Evolutionary conservation across 371 early-diverging fungal species (phyloP).

Genomic region (Mortierella sp.): DNA sequence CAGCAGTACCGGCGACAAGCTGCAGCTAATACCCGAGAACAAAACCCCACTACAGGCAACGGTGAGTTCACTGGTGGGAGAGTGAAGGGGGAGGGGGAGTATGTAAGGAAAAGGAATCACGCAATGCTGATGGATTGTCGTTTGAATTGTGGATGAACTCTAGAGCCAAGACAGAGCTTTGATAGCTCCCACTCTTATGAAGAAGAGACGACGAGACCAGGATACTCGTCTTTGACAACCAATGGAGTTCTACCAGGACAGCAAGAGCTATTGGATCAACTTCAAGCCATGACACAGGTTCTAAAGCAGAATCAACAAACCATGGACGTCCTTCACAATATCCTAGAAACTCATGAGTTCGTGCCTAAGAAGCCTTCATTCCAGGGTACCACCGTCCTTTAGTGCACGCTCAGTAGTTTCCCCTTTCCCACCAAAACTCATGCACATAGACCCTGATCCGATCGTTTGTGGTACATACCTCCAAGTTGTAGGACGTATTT

Average conservation of each 20-base stretch:
- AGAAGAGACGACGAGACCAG: constrained; percentile 16
- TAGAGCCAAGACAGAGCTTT: constrained; percentile 42
- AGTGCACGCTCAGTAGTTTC: no score
- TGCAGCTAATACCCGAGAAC: constrained; percentile 29
- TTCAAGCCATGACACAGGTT: constrained; percentile 59
- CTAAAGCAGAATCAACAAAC: constrained; percentile 66
- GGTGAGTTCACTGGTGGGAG: constrained; percentile 21
- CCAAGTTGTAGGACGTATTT: no score
- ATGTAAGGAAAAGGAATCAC: no score
- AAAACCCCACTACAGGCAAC: constrained; percentile 7
- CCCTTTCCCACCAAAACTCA: no score
- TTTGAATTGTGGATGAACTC: background rate
- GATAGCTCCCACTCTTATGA: constrained; percentile 46
- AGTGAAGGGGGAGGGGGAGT: no score
- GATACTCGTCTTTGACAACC: constrained; percentile 31
- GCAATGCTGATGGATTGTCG: background rate
- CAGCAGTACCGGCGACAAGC: constrained; percentile 54
- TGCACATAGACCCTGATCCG: no score
- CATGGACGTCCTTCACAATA: constrained; percentile 59
- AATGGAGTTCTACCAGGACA: constrained; percentile 39
- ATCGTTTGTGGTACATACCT: no score
- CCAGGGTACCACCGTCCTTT: constrained; percentile 30
- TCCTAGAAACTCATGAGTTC: constrained; percentile 58
- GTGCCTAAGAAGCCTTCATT: constrained; percentile 50
- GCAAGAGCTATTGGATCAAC: constrained; percentile 55